A percentile compares a stretch with the other conserved stretches of the same genome.
These are phyloP conservation scores for Trichoderma atroviride DNA, from an alignment of 2,329 filamentous ascomycete species.

Conservation along the genomic window DNA sequence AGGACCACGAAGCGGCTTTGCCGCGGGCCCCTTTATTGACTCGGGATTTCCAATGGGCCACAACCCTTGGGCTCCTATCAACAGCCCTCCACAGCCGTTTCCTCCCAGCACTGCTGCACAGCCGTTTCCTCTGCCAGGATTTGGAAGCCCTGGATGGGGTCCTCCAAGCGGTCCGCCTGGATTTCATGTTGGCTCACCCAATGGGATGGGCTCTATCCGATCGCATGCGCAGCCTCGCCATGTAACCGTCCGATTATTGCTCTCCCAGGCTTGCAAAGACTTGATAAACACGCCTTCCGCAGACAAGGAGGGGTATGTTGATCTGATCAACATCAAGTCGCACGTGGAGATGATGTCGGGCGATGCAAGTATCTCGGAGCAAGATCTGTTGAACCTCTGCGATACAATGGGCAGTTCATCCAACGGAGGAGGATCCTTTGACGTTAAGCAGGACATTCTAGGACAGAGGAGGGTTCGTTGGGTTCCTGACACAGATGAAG, in stretches of 20 bases:
- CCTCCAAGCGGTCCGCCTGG: constrained; percentile 39
- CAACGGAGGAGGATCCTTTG: constrained; percentile 91
- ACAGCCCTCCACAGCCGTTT: constrained; percentile 41
- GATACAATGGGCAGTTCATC: constrained; percentile 85
- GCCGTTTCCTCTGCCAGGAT: constrained; percentile 52
- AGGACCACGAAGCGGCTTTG: constrained; percentile 49
- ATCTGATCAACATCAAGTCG: constrained; percentile 68
- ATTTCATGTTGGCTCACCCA: constrained; percentile 41
- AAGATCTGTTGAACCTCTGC: constrained; percentile 79
- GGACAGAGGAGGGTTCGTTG: constrained; percentile 55
- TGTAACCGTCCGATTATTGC: constrained; percentile 69
- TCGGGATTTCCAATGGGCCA: constrained; percentile 43
- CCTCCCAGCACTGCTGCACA: constrained; percentile 43
- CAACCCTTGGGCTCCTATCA: constrained; percentile 48
- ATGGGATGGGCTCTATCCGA: constrained; percentile 37
- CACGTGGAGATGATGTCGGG: constrained; percentile 60
- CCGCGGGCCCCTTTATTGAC: constrained; percentile 47
- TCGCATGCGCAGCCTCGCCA: constrained; percentile 60
- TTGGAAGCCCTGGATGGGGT: constrained; percentile 47
- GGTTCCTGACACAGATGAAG: constrained; percentile 55
- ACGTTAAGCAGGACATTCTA: constrained; percentile 58
- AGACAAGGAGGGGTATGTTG: constrained; percentile 66
- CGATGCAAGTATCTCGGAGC: constrained; percentile 46
- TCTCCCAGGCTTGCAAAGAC: constrained; percentile 77
- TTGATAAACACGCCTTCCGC: constrained; percentile 45